Conservation (phyloP, 768 basidiomycete genomes). For the Kwoniella mangroviensis region DNA sequence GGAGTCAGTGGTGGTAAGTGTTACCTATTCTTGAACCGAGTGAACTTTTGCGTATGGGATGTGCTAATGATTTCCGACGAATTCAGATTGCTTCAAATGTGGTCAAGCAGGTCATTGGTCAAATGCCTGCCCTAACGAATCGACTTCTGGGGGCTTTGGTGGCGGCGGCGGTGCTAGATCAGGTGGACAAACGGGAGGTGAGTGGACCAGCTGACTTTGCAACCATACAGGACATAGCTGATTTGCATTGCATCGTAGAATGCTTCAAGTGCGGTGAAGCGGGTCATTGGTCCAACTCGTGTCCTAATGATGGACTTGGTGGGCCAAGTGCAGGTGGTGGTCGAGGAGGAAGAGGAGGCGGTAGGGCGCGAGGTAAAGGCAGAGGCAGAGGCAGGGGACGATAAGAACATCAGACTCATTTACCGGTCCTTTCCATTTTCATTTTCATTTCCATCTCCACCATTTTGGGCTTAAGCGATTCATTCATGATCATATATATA, state of each 20-base stretch:
- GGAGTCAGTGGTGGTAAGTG: conserved; percentile 27
- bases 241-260: conserved; percentile 58
- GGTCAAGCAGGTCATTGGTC: conserved; percentile 55
- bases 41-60: conserved; percentile 11
- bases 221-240: conserved; percentile 56
- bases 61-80: neutral
- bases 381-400: conserved; percentile 11
- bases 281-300: conserved; percentile 47
- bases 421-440: too few species aligned
- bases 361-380: neutral
- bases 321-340: neutral
- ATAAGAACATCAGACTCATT: neutral
- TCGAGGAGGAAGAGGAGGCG: neutral
- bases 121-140: conserved; percentile 41
- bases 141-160: conserved; percentile 18
- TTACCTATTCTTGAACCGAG: conserved; percentile 2
- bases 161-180: conserved; percentile 17
- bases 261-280: conserved; percentile 51
- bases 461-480: too few species aligned
- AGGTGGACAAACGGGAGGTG: neutral
- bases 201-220: too few species aligned
- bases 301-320: conserved; percentile 28
- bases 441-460: neutral
- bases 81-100: conserved; percentile 56
- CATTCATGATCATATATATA: neutral